Evolutionary conservation across 2,329 filamentous ascomycete species (phyloP).

Genomic region (Fusarium sp.): DNA sequence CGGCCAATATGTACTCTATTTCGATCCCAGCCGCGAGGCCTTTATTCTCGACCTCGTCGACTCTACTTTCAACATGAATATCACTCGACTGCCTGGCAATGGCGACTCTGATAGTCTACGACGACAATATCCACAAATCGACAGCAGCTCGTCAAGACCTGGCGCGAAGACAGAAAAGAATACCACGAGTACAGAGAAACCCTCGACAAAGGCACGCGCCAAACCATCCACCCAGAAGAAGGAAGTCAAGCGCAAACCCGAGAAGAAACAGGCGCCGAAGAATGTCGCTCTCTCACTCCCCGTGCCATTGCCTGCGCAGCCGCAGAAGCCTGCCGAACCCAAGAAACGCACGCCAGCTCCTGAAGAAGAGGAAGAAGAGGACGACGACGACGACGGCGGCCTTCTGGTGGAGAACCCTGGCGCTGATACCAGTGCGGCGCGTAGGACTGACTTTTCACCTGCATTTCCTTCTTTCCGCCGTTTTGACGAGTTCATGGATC

Average conservation of each 20-base stretch:
- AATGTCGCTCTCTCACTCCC: conserved; percentile 53
- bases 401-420: conserved; percentile 71
- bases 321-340: conserved; percentile 36
- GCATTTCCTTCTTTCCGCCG: conserved; percentile 59
- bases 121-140: conserved; percentile 74
- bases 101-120: conserved; percentile 71
- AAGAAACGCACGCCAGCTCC: conserved; percentile 48
- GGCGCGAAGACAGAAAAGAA: conserved; percentile 20
- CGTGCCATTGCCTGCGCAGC: conserved; percentile 42
- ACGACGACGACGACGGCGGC: conserved; percentile 67
- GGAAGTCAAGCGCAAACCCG: conserved; percentile 47
- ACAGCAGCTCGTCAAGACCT: conserved; percentile 43
- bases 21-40: conserved; percentile 77
- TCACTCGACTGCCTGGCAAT: conserved; percentile 75
- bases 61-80: conserved; percentile 88
- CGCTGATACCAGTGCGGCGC: conserved; percentile 53
- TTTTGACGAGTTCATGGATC: conserved; percentile 65
- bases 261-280: conserved; percentile 52
- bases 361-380: conserved; percentile 65
- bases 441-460: conserved; percentile 59
- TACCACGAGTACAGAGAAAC: conserved; percentile 33
- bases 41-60: conserved; percentile 86
- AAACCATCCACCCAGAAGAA: conserved; percentile 45
- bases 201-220: conserved; percentile 40
- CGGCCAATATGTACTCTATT: conserved; percentile 75